Percentiles rank a stretch among this genome's conserved stretches.
phyloP scores from a whole-genome alignment of 768 basidiomycete species.

The Pleurotus cornucopiae region DNA sequence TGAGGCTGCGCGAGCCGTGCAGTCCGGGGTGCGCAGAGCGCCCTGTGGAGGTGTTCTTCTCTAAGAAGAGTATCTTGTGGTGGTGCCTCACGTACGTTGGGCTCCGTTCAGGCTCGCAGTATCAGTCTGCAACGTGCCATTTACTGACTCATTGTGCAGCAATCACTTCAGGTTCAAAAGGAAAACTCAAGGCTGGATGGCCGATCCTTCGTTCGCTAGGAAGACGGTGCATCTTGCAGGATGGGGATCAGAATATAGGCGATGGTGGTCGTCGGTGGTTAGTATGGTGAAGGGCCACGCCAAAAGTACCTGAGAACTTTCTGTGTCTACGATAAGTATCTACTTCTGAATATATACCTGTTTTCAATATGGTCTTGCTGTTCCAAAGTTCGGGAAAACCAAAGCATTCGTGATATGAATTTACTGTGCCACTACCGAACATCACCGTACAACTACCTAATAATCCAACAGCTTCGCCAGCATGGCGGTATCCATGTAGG shows the following conservation, averaged over 20 bases:
- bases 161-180: slow-evolving; percentile 32
- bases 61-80: slow-evolving; percentile 44
- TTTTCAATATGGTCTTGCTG: no score
- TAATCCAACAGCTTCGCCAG: background rate
- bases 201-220: slow-evolving; percentile 15
- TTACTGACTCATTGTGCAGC: slow-evolving; percentile 9
- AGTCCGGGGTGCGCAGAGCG: slow-evolving; percentile 46
- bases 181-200: slow-evolving; percentile 22
- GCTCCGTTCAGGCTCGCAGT: background rate
- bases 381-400: no score
- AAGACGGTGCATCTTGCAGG: slow-evolving; percentile 51
- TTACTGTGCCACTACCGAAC: background rate
- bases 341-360: no score
- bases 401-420: no score
- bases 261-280: slow-evolving; percentile 35
- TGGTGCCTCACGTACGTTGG: slow-evolving; percentile 34
- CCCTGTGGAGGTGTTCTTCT: slow-evolving; percentile 37
- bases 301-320: background rate
- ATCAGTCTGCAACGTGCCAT: background rate
- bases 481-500: background rate
- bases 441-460: background rate
- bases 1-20: slow-evolving; percentile 32
- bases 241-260: slow-evolving; percentile 37
- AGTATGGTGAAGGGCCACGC: slow-evolving; percentile 18
- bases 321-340: background rate